A percentile compares a stretch with the other conserved stretches of the same genome.
Conservation (phyloP, 768 basidiomycete species). For the Flagelloscypha sp. region DNA sequence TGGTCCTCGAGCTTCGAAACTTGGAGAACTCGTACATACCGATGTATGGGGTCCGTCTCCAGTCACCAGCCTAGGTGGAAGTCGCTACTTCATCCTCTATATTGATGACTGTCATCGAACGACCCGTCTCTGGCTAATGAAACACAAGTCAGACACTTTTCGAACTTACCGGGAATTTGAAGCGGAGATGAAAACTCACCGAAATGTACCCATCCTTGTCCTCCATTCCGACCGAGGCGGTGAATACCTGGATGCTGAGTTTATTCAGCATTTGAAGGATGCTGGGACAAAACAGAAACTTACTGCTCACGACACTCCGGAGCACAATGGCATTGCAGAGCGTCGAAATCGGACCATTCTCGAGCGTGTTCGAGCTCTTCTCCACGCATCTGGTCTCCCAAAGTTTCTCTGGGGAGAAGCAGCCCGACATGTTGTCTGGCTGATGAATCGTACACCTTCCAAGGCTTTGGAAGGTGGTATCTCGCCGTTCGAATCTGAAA, state of each 20-base stretch:
- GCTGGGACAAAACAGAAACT: conserved; percentile 30
- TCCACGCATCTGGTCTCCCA: conserved; percentile 27
- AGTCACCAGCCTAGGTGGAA: conserved; percentile 16
- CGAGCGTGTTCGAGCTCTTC: conserved; percentile 24
- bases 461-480: conserved; percentile 15
- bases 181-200: conserved; percentile 25
- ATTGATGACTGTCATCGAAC: conserved; percentile 25
- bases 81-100: conserved; percentile 28
- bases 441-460: conserved; percentile 26
- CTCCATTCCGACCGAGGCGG: conserved; percentile 36
- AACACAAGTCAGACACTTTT: conserved; percentile 23
- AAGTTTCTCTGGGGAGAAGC: conserved; percentile 31
- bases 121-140: conserved; percentile 21
- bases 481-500: conserved; percentile 21
- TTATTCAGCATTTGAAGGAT: conserved; percentile 20
- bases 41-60: conserved; percentile 40
- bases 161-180: conserved; percentile 23
- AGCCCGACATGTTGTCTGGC: conserved; percentile 23
- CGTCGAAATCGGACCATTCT: conserved; percentile 27
- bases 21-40: conserved; percentile 29
- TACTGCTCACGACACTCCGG: conserved; percentile 32
- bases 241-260: conserved; percentile 30
- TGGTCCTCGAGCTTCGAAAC: conserved; percentile 17
- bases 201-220: conserved; percentile 17
- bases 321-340: conserved; percentile 39